Percentiles rank a stretch among this genome's conserved stretches.
These are phyloP conservation scores for Rhexocercosporidium sp. DNA, from an alignment of 2,329 filamentous ascomycete genomes.

Conservation along the genomic window DNA sequence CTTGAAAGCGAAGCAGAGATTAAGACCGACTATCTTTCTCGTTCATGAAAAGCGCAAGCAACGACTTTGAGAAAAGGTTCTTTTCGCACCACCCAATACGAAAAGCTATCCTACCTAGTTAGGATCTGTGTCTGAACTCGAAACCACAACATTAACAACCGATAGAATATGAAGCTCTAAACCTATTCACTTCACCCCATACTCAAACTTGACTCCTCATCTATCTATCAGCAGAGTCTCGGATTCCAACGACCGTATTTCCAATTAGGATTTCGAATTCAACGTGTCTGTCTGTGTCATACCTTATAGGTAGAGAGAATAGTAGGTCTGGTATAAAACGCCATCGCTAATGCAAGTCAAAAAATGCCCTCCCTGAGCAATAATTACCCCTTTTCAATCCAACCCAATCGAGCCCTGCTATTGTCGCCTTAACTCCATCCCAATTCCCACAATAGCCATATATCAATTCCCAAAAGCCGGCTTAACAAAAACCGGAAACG, in stretches of 20 bases:
- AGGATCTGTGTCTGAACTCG: too few relatives aligned
- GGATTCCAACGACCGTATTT: background rate
- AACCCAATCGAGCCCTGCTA: background rate
- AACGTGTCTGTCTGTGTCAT: background rate
- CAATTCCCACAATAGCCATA: background rate
- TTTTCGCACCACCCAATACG: too few relatives aligned
- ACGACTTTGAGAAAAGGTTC: too few relatives aligned
- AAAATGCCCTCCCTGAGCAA: background rate
- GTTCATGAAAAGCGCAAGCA: too few relatives aligned
- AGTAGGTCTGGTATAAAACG: conserved; percentile 25
- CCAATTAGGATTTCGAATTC: conserved; percentile 4
- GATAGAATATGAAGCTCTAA: too few relatives aligned
- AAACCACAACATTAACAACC: too few relatives aligned
- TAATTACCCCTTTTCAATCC: background rate
- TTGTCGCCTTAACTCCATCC: background rate
- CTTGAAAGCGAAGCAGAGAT: too few relatives aligned
- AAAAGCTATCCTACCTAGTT: too few relatives aligned
- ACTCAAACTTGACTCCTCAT: too few relatives aligned
- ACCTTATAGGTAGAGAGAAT: background rate
- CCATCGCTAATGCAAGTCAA: conserved; percentile 26
- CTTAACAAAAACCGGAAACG: conserved; percentile 24
- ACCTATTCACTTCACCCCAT: too few relatives aligned
- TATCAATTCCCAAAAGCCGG: conserved; percentile 17
- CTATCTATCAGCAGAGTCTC: background rate
- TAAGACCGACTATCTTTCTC: too few relatives aligned